phyloP scores from a whole-genome alignment of 345 rosid species.

The Cardiospermum halicacabum region DNA sequence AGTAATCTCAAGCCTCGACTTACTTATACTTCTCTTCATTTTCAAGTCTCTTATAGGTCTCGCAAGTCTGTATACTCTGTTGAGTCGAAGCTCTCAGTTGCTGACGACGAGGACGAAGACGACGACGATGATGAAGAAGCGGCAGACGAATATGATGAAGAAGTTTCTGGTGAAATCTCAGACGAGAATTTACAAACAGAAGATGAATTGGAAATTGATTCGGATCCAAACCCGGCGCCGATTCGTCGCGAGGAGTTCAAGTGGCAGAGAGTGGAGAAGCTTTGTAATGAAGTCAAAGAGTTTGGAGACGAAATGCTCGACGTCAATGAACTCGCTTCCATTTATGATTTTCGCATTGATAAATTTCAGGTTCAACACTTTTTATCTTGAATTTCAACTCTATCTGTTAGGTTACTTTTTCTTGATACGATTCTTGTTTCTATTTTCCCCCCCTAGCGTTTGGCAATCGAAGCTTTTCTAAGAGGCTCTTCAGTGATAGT shows the following conservation, averaged over 20 bases:
- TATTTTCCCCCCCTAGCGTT: constrained; percentile 49
- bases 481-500: constrained; percentile 89
- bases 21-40: constrained; percentile 16
- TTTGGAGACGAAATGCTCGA: constrained; percentile 74
- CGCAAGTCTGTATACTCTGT: constrained; percentile 42
- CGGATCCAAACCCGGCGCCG: constrained; percentile 19
- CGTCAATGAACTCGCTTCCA: constrained; percentile 65
- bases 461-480: constrained; percentile 74
- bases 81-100: constrained; percentile 52
- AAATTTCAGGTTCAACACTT: constrained; percentile 68
- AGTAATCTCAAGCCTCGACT: constrained; percentile 27
- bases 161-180: constrained; percentile 30
- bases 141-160: constrained; percentile 60
- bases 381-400: too few relatives aligned
- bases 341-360: constrained; percentile 83
- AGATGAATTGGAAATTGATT: constrained; percentile 41
- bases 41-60: constrained; percentile 31
- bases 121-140: constrained; percentile 52
- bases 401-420: too few relatives aligned
- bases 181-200: constrained; percentile 42
- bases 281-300: constrained; percentile 55
- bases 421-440: background rate
- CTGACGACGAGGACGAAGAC: constrained; percentile 41
- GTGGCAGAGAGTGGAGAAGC: constrained; percentile 75
- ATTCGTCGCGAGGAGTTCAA: constrained; percentile 42